phyloP scores from a whole-genome alignment of 2,329 filamentous ascomycete species.

The Diaporthe sp. region DNA sequence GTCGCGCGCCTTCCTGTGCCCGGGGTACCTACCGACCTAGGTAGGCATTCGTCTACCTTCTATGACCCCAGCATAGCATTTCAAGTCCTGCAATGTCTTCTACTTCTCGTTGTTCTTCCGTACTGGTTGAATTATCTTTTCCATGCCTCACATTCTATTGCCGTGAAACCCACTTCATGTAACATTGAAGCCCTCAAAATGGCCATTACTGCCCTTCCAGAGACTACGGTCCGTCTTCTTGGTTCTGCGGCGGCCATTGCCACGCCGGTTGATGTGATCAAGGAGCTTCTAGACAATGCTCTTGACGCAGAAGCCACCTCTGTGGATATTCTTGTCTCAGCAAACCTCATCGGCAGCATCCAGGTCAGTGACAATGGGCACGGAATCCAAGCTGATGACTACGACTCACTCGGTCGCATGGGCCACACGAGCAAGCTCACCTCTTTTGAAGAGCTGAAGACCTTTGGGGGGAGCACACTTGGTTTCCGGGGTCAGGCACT shows the following conservation, averaged over 20 bases:
- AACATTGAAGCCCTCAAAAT: conserved; percentile 49
- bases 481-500: conserved; percentile 84
- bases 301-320: conserved; percentile 78
- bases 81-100: neutral
- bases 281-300: conserved; percentile 84
- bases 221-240: conserved; percentile 66
- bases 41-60: neutral
- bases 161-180: neutral
- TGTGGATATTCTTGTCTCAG: conserved; percentile 74
- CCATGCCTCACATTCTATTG: neutral
- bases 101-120: neutral
- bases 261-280: conserved; percentile 73
- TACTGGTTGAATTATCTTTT: too few relatives aligned
- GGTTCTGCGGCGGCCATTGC: conserved; percentile 72
- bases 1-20: neutral
- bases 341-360: conserved; percentile 77
- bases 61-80: neutral
- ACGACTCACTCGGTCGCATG: conserved; percentile 71
- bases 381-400: conserved; percentile 75
- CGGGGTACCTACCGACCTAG: neutral
- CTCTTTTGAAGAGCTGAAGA: conserved; percentile 72
- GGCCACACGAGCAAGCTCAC: conserved; percentile 82
- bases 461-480: conserved; percentile 70
- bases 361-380: conserved; percentile 81
- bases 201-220: conserved; percentile 65